A percentile compares a stretch with the other conserved stretches of the same genome.
Evolutionary conservation across 306 rosid genomes (phyloP).

Genomic region (Quercus bicolor): DNA sequence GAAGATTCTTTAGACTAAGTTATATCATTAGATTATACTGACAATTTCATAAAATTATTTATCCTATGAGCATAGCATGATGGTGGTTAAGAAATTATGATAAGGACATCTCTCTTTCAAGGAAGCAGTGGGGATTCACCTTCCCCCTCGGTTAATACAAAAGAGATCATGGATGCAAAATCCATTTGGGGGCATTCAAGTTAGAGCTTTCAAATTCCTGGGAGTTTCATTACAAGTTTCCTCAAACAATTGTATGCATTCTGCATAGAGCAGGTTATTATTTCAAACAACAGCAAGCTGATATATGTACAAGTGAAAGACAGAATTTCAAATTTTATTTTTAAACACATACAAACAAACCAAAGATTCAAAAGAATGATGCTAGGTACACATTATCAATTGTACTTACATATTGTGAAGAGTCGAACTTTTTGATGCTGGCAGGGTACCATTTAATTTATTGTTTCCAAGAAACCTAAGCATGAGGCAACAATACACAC

Average conservation of each 20-base stretch:
- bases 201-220: no score
- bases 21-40: not conserved
- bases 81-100: not conserved
- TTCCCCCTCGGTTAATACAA: not conserved
- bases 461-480: slow-evolving; percentile 83
- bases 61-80: not conserved
- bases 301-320: no score
- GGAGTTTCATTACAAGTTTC: no score
- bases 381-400: not conserved
- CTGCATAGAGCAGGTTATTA: no score
- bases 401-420: slow-evolving; percentile 58
- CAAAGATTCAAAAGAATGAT: not conserved
- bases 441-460: slow-evolving; percentile 56
- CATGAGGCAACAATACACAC: slow-evolving; percentile 1
- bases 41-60: not conserved
- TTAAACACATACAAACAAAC: not conserved
- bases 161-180: not conserved
- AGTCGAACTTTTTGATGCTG: slow-evolving; percentile 37
- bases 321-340: no score
- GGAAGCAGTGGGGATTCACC: not conserved
- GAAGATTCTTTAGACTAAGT: not conserved
- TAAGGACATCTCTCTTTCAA: not conserved
- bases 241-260: no score
- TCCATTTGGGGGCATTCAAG: no score
- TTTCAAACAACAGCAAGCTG: no score